These are phyloP conservation scores for Scleroderma bovista DNA, from an alignment of 768 basidiomycete genomes.

Conservation along the genomic window DNA sequence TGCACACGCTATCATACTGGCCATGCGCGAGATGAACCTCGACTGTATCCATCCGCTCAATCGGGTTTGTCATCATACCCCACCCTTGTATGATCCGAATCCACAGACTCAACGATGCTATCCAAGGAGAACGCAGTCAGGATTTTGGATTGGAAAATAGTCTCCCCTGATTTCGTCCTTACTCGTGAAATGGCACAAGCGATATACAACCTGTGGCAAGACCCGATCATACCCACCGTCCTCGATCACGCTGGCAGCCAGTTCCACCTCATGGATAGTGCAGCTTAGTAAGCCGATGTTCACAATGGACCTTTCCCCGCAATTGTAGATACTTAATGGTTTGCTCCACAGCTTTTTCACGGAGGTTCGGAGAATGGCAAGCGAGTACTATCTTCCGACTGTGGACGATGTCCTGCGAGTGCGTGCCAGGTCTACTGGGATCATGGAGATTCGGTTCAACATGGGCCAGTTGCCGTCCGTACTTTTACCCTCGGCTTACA, in stretches of 20 bases:
- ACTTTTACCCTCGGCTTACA: not conserved
- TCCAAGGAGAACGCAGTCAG: slow-evolving; percentile 43
- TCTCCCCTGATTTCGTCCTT: slow-evolving; percentile 41
- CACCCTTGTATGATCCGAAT: not conserved
- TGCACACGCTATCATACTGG: slow-evolving; percentile 78
- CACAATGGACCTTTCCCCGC: not conserved
- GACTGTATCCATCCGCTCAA: slow-evolving; percentile 69
- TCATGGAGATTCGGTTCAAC: slow-evolving; percentile 79
- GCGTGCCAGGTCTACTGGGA: slow-evolving; percentile 85
- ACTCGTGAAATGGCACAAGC: slow-evolving; percentile 63
- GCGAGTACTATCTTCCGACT: slow-evolving; percentile 75
- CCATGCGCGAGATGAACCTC: slow-evolving; percentile 80
- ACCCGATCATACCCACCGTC: slow-evolving; percentile 49
- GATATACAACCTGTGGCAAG: slow-evolving; percentile 64
- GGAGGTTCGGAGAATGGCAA: slow-evolving; percentile 78
- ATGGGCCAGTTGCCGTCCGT: slow-evolving; percentile 62
- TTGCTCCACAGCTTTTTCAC: slow-evolving; percentile 67
- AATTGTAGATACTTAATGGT: not conserved
- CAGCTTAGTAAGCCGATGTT: slow-evolving; percentile 61
- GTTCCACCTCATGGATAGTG: slow-evolving; percentile 95
- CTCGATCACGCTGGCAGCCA: slow-evolving; percentile 56
- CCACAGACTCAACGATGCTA: not conserved
- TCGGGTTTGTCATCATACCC: slow-evolving; percentile 27
- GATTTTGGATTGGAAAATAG: slow-evolving; percentile 52
- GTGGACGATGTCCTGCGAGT: slow-evolving; percentile 84